Base-by-base conservation (phyloP, 495 filamentous ascomycete genomes). In the Hamigera avellanea region DNA sequence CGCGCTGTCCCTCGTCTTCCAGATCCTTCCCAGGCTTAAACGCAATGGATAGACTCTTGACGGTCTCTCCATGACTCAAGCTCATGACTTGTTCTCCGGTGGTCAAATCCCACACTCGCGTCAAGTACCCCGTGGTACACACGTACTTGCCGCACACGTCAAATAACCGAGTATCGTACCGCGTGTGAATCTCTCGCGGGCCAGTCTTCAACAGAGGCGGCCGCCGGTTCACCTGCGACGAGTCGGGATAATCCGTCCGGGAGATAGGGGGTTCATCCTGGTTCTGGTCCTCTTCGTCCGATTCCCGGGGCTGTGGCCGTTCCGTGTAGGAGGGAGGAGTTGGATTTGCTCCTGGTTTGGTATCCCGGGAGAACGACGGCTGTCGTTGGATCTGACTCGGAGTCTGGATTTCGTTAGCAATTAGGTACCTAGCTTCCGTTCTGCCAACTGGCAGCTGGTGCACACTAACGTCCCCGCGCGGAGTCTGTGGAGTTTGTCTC, bases 131-230 rank as follows among this genome's bases (percentile, higher is more conserved):
- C 8, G 78, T 80, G 1, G 88, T 89, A 53, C 86, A 94, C 10
- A 87, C 80, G 39, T 82, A 81, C 42, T 86, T 78, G 9, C 89
- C 93, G 52, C 82, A 93, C 26, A 91, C 79, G 41, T 86, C 88
- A 52, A 94, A 76, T 21, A 87, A 62, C 13, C 82, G 76, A 6
- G 84, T 83, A 43, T 96, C 89, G 48, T 85, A 76, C 41, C 81
- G 81, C 1, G 83, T 88, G n/a, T 63, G 53, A 35, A 98, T 95
- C 42, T 88, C 80, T 14, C 61, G 68, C 1, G 72, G 72, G 0
- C 83, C 81, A 16, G 75, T 65, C 50, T 72, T 78, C 42, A 81
- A 75, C 40, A 71, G 66, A 0, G 91, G 93, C 28, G 83, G 82
- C 19, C 88, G 76, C 27, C 91, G 72, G 49, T 94, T 96, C 1